phyloP scores from a whole-genome alignment of 1,284 basidiomycete genomes.

The Malassezia furfur region DNA sequence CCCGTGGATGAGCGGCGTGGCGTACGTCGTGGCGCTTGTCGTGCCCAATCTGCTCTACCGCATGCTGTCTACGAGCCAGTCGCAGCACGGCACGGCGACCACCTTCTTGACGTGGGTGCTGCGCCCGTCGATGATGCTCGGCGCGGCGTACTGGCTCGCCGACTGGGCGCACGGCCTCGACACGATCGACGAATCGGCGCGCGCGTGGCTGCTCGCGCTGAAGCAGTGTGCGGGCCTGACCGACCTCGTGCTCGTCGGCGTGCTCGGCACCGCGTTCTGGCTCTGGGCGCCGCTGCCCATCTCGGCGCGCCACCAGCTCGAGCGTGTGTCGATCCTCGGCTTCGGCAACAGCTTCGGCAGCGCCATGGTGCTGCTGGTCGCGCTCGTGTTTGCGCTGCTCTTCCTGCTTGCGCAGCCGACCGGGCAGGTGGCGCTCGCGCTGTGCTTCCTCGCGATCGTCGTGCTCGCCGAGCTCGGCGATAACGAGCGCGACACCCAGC shows the following conservation, averaged over 20 bases:
- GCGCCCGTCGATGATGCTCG: slow-evolving; percentile 31
- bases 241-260: slow-evolving; percentile 20
- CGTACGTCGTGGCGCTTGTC: slow-evolving; percentile 27
- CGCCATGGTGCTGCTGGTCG: slow-evolving; percentile 71
- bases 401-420: slow-evolving; percentile 67
- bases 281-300: slow-evolving; percentile 36
- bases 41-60: slow-evolving; percentile 21
- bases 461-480: slow-evolving; percentile 33
- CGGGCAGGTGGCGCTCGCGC: slow-evolving; percentile 66
- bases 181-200: slow-evolving; percentile 11
- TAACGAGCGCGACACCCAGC: slow-evolving; percentile 26
- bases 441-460: slow-evolving; percentile 55
- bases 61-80: slow-evolving; percentile 23
- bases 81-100: slow-evolving; percentile 28
- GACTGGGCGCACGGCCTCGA: slow-evolving; percentile 26
- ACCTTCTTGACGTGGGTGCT: slow-evolving; percentile 31
- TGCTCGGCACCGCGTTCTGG: slow-evolving; percentile 29
- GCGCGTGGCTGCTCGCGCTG: slow-evolving; percentile 17
- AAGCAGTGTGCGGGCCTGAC: slow-evolving; percentile 25
- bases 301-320: slow-evolving; percentile 22
- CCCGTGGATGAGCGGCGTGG: slow-evolving; percentile 18
- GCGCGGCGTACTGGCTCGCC: slow-evolving; percentile 33
- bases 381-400: slow-evolving; percentile 57
- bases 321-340: slow-evolving; percentile 56
- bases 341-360: slow-evolving; percentile 84